Percentiles rank a stretch among this genome's conserved stretches.
phyloP scores from a whole-genome alignment of 176 grass and related monocot genomes.

The Paspalum notatum region DNA sequence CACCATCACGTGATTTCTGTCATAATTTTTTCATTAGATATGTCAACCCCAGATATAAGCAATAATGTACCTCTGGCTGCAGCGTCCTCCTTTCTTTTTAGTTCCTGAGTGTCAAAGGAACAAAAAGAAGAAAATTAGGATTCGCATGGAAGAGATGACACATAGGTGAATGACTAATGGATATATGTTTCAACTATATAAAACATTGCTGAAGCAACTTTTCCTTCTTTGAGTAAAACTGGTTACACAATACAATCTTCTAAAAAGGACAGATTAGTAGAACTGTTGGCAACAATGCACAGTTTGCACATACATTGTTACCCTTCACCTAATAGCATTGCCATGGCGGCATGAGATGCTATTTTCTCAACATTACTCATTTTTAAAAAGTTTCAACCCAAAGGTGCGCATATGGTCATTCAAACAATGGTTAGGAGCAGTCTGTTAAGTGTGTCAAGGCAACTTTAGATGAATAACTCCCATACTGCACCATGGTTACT shows the following conservation, averaged over 20 bases:
- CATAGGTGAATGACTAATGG: background rate
- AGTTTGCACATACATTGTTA: background rate
- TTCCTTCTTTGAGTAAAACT: conserved; percentile 14
- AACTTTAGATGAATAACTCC: background rate
- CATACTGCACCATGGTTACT: background rate
- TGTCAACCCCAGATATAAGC: conserved; percentile 3
- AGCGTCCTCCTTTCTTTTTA: conserved; percentile 96
- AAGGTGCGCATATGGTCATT: background rate
- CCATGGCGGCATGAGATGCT: background rate
- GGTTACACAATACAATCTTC: background rate
- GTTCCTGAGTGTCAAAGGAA: conserved; percentile 57
- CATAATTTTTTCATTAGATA: conserved; percentile 14
- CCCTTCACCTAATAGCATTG: conserved; percentile 13
- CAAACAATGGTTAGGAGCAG: background rate
- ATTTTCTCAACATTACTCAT: conserved; percentile 17
- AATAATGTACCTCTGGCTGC: conserved; percentile 67
- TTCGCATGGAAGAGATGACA: conserved; percentile 4
- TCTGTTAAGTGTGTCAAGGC: background rate
- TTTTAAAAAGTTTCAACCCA: conserved; percentile 32
- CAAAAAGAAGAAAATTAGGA: conserved; percentile 32
- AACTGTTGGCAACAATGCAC: background rate
- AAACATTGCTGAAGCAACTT: background rate
- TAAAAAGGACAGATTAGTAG: background rate
- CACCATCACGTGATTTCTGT: conserved; percentile 24
- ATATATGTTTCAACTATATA: conserved; percentile 31